These are phyloP conservation scores for Entamoeba invadens DNA, from an alignment of 208 protist genomes.

Conservation along the genomic window DNA sequence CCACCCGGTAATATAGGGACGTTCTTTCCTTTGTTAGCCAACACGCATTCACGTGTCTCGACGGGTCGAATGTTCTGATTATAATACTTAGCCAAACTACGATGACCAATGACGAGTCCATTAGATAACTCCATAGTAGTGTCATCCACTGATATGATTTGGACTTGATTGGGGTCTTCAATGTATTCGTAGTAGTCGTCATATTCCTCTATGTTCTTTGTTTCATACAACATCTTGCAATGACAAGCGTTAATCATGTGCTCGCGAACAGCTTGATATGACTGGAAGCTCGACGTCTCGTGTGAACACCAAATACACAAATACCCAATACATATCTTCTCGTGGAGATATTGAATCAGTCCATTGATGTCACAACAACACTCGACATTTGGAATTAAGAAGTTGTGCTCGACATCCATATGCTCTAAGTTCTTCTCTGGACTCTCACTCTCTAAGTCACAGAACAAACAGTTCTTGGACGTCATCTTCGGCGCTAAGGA, in stretches of 20 bases:
- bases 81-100: not conserved
- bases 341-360: not conserved
- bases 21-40: not conserved
- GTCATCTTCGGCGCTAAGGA: not conserved
- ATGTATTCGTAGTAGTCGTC: not conserved
- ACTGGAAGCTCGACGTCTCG: not conserved
- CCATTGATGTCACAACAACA: not conserved
- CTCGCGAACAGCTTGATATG: not conserved
- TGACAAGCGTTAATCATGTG: not conserved
- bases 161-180: not conserved
- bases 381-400: conserved; percentile 9
- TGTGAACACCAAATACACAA: conserved; percentile 1
- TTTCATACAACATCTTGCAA: not conserved
- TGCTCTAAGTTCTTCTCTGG: not conserved
- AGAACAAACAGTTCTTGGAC: not conserved
- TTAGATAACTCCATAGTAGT: not conserved
- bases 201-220: not conserved
- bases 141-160: not conserved
- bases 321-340: not conserved
- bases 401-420: not conserved
- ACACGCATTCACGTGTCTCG: not conserved
- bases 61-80: not conserved
- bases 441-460: not conserved
- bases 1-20: not conserved
- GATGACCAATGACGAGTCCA: not conserved